Percentiles rank a stretch among this genome's conserved stretches.
Conservation (phyloP, 2,329 filamentous ascomycete genomes). For the Diplodia intermedia region DNA sequence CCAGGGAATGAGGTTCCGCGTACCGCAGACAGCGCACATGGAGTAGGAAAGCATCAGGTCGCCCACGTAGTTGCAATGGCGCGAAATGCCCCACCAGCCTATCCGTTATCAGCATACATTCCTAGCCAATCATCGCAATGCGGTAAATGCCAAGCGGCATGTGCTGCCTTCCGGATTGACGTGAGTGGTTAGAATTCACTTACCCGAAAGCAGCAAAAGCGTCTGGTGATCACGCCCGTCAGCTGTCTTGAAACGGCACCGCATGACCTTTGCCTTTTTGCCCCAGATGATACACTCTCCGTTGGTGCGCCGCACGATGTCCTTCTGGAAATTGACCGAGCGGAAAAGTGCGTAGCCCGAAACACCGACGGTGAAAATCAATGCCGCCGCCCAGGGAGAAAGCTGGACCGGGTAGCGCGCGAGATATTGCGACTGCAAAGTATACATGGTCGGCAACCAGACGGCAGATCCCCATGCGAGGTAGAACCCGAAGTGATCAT, state of each 20-base stretch:
- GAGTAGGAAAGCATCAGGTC: conserved; percentile 51
- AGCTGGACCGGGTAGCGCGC: conserved; percentile 51
- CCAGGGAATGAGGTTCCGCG: conserved; percentile 52
- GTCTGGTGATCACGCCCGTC: conserved; percentile 49
- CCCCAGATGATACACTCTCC: conserved; percentile 56
- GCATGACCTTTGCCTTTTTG: conserved; percentile 49
- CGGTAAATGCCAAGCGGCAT: not conserved
- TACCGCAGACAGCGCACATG: conserved; percentile 53
- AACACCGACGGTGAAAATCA: conserved; percentile 44
- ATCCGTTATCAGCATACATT: not conserved
- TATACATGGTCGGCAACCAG: conserved; percentile 57
- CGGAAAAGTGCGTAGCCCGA: conserved; percentile 56
- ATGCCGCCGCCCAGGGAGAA: conserved; percentile 37
- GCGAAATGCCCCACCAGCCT: conserved; percentile 53
- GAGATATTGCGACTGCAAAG: conserved; percentile 58
- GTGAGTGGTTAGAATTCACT: not conserved
- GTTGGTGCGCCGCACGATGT: conserved; percentile 49
- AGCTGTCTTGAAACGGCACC: conserved; percentile 50
- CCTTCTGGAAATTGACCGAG: conserved; percentile 56
- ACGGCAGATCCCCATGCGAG: conserved; percentile 44
- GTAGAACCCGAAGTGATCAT: conserved; percentile 55
- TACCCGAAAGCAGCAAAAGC: conserved; percentile 48
- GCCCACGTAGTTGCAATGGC: conserved; percentile 53
- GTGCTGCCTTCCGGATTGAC: not conserved
- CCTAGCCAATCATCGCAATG: not conserved